Evolutionary conservation across 1,139 yeast species (phyloP).

Genomic region (Yamadazyma aaseri): DNA sequence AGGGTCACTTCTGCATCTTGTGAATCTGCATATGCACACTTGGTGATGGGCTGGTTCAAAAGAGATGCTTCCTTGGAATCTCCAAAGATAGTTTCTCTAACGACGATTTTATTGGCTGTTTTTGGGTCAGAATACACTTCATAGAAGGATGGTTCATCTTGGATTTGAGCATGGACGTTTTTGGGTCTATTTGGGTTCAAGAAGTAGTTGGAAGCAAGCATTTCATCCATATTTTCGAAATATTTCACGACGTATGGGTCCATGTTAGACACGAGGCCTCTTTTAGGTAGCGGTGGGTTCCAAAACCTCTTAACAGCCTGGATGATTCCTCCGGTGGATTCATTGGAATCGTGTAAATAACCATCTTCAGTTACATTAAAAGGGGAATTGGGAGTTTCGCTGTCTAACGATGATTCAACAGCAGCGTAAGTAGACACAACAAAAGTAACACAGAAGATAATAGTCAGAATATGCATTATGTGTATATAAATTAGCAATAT

Average conservation of each 20-base stretch:
- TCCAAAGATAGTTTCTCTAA: slow-evolving; percentile 8
- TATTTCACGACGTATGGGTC: slow-evolving; percentile 3
- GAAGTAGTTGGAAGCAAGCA: slow-evolving; percentile 9
- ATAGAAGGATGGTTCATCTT: slow-evolving; percentile 4
- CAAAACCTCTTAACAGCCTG: no score
- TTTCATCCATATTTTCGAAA: slow-evolving; percentile 8
- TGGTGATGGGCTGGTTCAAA: slow-evolving; percentile 10
- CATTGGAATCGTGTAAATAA: no score
- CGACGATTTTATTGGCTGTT: slow-evolving; percentile 3
- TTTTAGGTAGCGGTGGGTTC: no score
- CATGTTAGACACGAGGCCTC: background rate
- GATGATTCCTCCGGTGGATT: background rate
- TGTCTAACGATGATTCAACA: no score
- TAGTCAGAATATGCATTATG: no score
- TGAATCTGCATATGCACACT: slow-evolving; percentile 9
- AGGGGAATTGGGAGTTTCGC: no score
- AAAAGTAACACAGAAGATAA: no score
- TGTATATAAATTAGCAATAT: no score
- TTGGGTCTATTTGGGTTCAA: slow-evolving; percentile 6
- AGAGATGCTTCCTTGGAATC: slow-evolving; percentile 5
- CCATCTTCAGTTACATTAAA: no score
- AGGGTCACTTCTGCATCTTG: slow-evolving; percentile 5
- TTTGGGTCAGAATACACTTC: slow-evolving; percentile 8
- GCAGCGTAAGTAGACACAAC: no score
- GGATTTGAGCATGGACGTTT: slow-evolving; percentile 7